phyloP scores from a whole-genome alignment of 2,329 filamentous ascomycete genomes.

The Podosphaera xanthii region DNA sequence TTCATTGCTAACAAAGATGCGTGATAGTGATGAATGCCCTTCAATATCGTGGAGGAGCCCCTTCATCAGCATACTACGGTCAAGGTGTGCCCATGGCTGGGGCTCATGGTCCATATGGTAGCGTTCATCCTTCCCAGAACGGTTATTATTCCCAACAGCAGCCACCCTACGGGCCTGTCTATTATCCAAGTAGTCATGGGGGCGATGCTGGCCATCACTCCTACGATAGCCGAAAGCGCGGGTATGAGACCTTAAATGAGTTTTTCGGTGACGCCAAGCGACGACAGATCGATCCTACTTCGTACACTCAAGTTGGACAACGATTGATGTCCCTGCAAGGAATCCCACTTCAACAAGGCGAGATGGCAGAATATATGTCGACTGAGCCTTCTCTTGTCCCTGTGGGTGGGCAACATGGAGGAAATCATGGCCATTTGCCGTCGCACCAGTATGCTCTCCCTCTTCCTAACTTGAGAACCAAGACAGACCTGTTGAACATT shows the following conservation, averaged over 20 bases:
- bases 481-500: conserved; percentile 81
- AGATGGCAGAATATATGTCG: conserved; percentile 31
- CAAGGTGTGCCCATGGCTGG: conserved; percentile 37
- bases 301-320: conserved; percentile 80
- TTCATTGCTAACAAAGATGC: conserved; percentile 9
- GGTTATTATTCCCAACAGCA: conserved; percentile 30
- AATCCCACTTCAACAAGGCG: conserved; percentile 35
- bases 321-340: conserved; percentile 64
- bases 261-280: conserved; percentile 90
- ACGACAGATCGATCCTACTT: conserved; percentile 66
- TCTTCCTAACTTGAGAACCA: conserved; percentile 72
- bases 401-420: conserved; percentile 23
- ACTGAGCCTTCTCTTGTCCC: conserved; percentile 28
- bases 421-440: conserved; percentile 32
- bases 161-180: conserved; percentile 46
- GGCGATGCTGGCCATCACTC: conserved; percentile 43
- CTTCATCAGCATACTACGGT: conserved; percentile 24
- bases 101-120: conserved; percentile 22
- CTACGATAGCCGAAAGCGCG: conserved; percentile 58
- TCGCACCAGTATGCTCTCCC: conserved; percentile 70
- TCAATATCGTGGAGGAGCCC: conserved; percentile 14
- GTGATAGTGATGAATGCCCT: conserved; percentile 15
- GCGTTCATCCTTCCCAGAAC: conserved; percentile 27
- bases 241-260: conserved; percentile 74
- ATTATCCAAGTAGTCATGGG: conserved; percentile 47